These are phyloP conservation scores for Nectriaceae sp. DNA, from an alignment of 2,329 filamentous ascomycete species.

Conservation along the genomic window DNA sequence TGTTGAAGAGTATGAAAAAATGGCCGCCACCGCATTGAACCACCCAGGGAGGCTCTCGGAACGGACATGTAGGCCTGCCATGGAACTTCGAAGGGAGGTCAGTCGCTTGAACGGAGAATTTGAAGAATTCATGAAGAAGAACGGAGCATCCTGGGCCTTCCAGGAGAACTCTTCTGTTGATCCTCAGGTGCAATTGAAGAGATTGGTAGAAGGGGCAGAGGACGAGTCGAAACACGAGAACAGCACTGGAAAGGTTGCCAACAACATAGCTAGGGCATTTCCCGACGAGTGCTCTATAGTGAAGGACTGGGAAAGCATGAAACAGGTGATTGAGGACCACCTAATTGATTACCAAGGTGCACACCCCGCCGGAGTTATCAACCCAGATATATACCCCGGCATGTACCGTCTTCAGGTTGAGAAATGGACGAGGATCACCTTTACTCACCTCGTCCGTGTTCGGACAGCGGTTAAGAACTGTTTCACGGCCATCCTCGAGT, in stretches of 20 bases:
- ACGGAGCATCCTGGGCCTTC: conserved; percentile 31
- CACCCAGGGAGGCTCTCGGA: conserved; percentile 24
- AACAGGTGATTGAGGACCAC: conserved; percentile 24
- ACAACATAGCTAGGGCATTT: conserved; percentile 3
- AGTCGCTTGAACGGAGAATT: conserved; percentile 25
- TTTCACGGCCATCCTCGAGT: conserved; percentile 14
- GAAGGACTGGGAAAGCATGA: conserved; percentile 3
- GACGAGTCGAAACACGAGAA: neutral
- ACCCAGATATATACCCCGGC: conserved; percentile 31
- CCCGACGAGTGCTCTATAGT: neutral
- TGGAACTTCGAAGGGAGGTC: conserved; percentile 30
- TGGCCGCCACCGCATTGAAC: conserved; percentile 20
- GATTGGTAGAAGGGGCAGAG: neutral
- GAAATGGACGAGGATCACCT: conserved; percentile 32
- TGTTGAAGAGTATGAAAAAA: conserved; percentile 23
- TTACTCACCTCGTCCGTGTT: conserved; percentile 25
- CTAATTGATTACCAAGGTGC: conserved; percentile 30
- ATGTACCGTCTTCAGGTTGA: conserved; percentile 34
- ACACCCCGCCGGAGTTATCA: conserved; percentile 35
- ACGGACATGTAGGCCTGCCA: neutral
- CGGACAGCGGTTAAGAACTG: conserved; percentile 15
- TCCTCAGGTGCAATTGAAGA: too few species aligned
- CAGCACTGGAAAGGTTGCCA: neutral
- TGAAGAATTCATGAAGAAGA: conserved; percentile 24
- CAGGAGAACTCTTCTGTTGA: conserved; percentile 22